Evolutionary conservation across 768 basidiomycete genomes (phyloP).

Genomic region (Mycena belliarum): DNA sequence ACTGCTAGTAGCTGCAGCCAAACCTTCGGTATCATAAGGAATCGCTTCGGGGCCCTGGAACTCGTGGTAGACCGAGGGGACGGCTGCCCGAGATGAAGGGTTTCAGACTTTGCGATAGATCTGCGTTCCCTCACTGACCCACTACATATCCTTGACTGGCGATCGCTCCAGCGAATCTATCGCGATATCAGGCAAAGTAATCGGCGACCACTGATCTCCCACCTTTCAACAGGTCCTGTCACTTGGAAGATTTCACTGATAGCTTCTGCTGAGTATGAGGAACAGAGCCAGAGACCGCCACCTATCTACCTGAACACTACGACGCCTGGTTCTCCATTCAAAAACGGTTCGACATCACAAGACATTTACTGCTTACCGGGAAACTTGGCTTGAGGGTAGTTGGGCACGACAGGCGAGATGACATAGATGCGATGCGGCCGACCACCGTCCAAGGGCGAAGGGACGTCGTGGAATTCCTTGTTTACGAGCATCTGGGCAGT

Average conservation of each 20-base stretch:
- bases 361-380: slow-evolving; percentile 53
- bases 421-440: slow-evolving; percentile 80
- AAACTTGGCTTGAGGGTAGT: slow-evolving; percentile 89
- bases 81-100: slow-evolving; percentile 49
- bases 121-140: slow-evolving; percentile 44
- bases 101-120: no score
- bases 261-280: neutral
- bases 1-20: neutral
- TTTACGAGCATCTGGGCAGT: slow-evolving; percentile 94
- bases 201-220: neutral
- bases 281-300: no score
- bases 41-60: slow-evolving; percentile 88
- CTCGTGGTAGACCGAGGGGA: slow-evolving; percentile 88
- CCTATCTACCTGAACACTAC: slow-evolving; percentile 77
- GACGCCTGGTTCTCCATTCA: slow-evolving; percentile 52
- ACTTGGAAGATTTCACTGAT: slow-evolving; percentile 92
- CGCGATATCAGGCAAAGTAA: neutral
- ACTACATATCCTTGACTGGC: slow-evolving; percentile 86
- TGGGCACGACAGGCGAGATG: slow-evolving; percentile 74
- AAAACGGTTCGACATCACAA: neutral
- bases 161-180: slow-evolving; percentile 74
- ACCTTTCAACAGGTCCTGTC: slow-evolving; percentile 92
- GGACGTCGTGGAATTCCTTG: slow-evolving; percentile 76
- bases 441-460: slow-evolving; percentile 63
- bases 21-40: slow-evolving; percentile 85